A percentile compares a stretch with the other conserved stretches of the same genome.
phyloP scores from a whole-genome alignment of 768 basidiomycete genomes.

The Hericium alpestre region DNA sequence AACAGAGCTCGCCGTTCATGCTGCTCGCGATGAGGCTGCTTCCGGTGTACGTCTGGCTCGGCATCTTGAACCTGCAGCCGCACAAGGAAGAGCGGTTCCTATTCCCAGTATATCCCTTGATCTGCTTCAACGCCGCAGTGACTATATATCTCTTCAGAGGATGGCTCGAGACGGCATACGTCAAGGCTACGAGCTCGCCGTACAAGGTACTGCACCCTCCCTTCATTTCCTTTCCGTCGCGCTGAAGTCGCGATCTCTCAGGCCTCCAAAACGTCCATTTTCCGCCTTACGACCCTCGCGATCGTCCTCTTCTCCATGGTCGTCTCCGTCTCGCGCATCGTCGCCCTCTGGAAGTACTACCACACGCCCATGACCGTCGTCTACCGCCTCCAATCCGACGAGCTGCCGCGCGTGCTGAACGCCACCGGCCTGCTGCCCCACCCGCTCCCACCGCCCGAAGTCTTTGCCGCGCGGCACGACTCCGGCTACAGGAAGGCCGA shows the following conservation, averaged over 20 bases:
- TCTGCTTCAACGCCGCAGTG: slow-evolving; percentile 94
- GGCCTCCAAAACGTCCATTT: slow-evolving; percentile 70
- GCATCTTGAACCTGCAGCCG: slow-evolving; percentile 65
- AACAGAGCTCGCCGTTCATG: slow-evolving; percentile 72
- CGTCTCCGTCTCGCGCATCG: slow-evolving; percentile 68
- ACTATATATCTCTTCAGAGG: slow-evolving; percentile 76
- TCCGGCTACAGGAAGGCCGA: slow-evolving; percentile 12
- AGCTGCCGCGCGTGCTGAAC: slow-evolving; percentile 78
- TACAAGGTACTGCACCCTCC: slow-evolving; percentile 54
- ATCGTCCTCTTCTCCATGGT: slow-evolving; percentile 55
- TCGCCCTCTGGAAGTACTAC: slow-evolving; percentile 83
- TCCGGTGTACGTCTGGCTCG: slow-evolving; percentile 90
- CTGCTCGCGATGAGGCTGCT: slow-evolving; percentile 65
- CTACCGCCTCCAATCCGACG: slow-evolving; percentile 59
- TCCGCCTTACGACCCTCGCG: slow-evolving; percentile 64
- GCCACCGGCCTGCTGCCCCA: slow-evolving; percentile 51
- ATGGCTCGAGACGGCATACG: slow-evolving; percentile 71
- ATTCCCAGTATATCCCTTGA: slow-evolving; percentile 84
- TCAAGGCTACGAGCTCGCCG: slow-evolving; percentile 70
- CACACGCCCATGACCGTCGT: slow-evolving; percentile 74
- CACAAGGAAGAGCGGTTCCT: slow-evolving; percentile 99
- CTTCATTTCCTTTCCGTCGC: background rate
- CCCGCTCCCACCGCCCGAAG: slow-evolving; percentile 30
- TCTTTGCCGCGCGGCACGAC: slow-evolving; percentile 23
- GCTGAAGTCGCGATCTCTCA: slow-evolving; percentile 20